Conservation (phyloP, 163 green algal genomes). For the Volvox carteri region DNA sequence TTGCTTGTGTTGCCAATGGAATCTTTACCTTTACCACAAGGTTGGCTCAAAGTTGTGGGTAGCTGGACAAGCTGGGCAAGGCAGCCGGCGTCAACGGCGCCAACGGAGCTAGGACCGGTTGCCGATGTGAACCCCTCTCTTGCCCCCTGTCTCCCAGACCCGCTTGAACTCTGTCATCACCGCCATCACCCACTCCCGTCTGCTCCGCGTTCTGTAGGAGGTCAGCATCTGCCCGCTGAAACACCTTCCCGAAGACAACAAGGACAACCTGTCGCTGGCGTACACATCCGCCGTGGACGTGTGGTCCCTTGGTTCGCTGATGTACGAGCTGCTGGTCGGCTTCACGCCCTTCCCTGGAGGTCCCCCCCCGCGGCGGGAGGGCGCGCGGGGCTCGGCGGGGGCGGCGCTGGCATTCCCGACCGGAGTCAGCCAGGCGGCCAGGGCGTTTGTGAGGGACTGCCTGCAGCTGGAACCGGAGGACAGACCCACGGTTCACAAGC, state of each 20-base stretch:
- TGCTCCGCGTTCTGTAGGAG: constrained; percentile 19
- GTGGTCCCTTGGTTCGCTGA: constrained; percentile 52
- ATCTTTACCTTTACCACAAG: too few relatives aligned
- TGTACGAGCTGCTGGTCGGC: constrained; percentile 49
- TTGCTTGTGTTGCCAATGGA: too few relatives aligned
- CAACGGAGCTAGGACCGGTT: too few relatives aligned
- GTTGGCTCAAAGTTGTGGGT: too few relatives aligned
- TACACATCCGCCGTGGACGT: constrained; percentile 66
- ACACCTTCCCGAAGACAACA: constrained; percentile 83
- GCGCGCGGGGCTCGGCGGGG: not conserved
- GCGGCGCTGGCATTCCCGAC: constrained; percentile 35
- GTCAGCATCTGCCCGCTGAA: constrained; percentile 84
- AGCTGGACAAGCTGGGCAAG: too few relatives aligned
- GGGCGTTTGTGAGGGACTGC: constrained; percentile 8
- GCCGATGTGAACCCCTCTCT: too few relatives aligned
- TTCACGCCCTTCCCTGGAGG: constrained; percentile 52
- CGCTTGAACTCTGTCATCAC: too few relatives aligned
- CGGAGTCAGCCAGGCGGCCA: not conserved
- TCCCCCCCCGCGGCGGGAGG: not conserved
- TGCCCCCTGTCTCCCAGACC: too few relatives aligned
- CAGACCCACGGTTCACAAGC: constrained; percentile 40
- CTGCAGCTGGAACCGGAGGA: constrained; percentile 18
- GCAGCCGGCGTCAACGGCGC: too few relatives aligned
- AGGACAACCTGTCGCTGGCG: constrained; percentile 73
- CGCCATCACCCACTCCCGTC: too few relatives aligned